These are phyloP conservation scores for Erysimum cheiri DNA, from an alignment of 441 rosid species.

Conservation along the genomic window DNA sequence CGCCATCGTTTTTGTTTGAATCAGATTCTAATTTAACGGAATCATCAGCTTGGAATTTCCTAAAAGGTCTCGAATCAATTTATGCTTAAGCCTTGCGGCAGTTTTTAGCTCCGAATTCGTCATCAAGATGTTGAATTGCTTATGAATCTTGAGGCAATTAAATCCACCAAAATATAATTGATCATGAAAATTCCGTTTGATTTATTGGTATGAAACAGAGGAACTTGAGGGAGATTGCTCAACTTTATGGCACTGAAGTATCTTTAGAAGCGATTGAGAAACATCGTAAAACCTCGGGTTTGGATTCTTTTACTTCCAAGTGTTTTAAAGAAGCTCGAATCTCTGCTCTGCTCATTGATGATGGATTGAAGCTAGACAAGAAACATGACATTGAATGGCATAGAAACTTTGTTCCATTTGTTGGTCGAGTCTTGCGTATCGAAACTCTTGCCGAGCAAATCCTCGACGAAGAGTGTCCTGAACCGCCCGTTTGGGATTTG, in stretches of 20 bases:
- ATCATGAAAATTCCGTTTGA: neutral
- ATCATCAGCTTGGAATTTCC: neutral
- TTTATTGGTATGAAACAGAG: conserved; percentile 53
- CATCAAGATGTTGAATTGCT: neutral
- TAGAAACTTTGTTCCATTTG: conserved; percentile 58
- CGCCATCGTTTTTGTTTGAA: neutral
- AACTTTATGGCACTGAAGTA: conserved; percentile 73
- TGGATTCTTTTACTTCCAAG: conserved; percentile 54
- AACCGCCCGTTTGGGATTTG: conserved; percentile 68
- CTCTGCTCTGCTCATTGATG: conserved; percentile 83
- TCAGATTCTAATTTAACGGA: neutral
- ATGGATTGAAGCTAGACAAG: conserved; percentile 81
- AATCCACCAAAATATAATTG: neutral
- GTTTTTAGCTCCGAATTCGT: too few relatives aligned
- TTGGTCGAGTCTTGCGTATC: conserved; percentile 82
- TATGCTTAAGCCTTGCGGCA: too few relatives aligned
- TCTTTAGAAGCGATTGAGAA: conserved; percentile 71
- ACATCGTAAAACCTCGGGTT: conserved; percentile 63
- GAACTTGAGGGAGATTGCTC: conserved; percentile 76
- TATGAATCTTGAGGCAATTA: neutral
- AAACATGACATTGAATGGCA: conserved; percentile 80
- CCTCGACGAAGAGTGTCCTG: conserved; percentile 55
- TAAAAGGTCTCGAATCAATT: neutral
- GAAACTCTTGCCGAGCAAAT: conserved; percentile 86
- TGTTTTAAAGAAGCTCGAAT: conserved; percentile 81